A percentile compares a stretch with the other conserved stretches of the same genome.
Conservation (phyloP, 768 basidiomycete species). For the Auricularia heimuer region DNA sequence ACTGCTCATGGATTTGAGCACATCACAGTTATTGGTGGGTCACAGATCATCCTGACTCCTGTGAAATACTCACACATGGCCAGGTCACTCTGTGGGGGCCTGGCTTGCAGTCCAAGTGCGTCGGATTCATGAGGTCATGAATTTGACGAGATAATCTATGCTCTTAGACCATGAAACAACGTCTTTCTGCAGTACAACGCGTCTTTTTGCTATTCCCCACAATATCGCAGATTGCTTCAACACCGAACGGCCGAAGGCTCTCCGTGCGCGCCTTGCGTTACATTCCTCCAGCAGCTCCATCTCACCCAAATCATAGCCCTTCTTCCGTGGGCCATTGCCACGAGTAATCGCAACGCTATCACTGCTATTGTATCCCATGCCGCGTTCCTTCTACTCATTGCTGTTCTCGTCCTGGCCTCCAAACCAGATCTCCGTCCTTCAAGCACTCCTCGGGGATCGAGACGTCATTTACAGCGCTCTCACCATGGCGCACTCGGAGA, state of each 20-base stretch:
- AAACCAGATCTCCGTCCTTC: constrained; percentile 36
- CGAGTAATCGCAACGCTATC: constrained; percentile 37
- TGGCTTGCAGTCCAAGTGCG: constrained; percentile 58
- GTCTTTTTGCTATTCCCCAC: constrained; percentile 64
- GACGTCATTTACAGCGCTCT: constrained; percentile 42
- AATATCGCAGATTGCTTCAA: constrained; percentile 47
- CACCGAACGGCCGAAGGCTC: constrained; percentile 52
- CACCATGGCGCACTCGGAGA: constrained; percentile 59
- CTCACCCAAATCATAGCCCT: constrained; percentile 26
- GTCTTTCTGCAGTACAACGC: constrained; percentile 27
- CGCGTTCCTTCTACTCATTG: constrained; percentile 30
- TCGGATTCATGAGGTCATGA: constrained; percentile 4
- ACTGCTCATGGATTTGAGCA: constrained; percentile 17
- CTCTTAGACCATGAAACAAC: constrained; percentile 41
- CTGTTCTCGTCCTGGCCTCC: constrained; percentile 44
- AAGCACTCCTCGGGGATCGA: constrained; percentile 41
- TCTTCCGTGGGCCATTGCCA: constrained; percentile 37
- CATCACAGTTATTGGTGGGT: background rate
- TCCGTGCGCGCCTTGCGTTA: constrained; percentile 33
- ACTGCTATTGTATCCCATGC: constrained; percentile 27
- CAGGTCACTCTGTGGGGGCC: constrained; percentile 61
- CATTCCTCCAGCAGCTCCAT: background rate
- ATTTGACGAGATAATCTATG: background rate
- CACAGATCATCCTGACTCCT: constrained; percentile 32
- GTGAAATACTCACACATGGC: background rate